phyloP scores from a whole-genome alignment of 768 basidiomycete species.

The Leccinum incarnatum region DNA sequence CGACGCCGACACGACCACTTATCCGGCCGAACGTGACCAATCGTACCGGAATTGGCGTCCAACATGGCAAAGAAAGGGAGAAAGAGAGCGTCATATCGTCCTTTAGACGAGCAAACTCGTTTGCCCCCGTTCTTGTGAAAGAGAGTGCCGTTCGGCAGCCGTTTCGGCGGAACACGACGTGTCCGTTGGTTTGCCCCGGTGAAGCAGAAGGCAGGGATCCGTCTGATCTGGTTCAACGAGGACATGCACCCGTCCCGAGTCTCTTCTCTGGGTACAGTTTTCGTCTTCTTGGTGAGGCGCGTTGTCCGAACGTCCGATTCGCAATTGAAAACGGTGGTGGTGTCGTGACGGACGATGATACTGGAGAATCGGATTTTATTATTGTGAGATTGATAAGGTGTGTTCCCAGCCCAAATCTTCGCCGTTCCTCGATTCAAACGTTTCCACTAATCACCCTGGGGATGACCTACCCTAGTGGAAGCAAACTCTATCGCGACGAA shows the following conservation, averaged over 20 bases:
- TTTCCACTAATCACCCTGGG: neutral
- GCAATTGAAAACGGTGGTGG: slow-evolving; percentile 65
- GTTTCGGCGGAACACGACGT: slow-evolving; percentile 43
- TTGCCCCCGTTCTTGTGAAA: slow-evolving; percentile 41
- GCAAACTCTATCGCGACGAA: slow-evolving; percentile 62
- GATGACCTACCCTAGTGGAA: slow-evolving; percentile 51
- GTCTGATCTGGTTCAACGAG: neutral
- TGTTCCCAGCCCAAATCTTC: neutral
- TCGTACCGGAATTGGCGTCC: neutral
- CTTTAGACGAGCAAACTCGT: slow-evolving; percentile 65
- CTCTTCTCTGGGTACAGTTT: slow-evolving; percentile 60
- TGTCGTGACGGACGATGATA: slow-evolving; percentile 42
- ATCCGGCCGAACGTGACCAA: neutral
- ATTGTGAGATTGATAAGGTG: slow-evolving; percentile 76
- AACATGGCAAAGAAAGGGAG: slow-evolving; percentile 16
- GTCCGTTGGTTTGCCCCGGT: slow-evolving; percentile 10
- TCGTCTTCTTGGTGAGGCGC: slow-evolving; percentile 66
- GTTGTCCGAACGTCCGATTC: slow-evolving; percentile 48
- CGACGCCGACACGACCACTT: slow-evolving; percentile 16
- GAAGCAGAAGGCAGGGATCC: slow-evolving; percentile 20
- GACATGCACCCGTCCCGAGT: neutral
- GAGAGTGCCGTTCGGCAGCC: slow-evolving; percentile 36
- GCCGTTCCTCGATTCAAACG: neutral
- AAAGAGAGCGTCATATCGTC: slow-evolving; percentile 49
- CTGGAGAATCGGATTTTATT: slow-evolving; percentile 57